Conservation (phyloP, 441 rosid genomes). For the Gossypium davidsonii region DNA sequence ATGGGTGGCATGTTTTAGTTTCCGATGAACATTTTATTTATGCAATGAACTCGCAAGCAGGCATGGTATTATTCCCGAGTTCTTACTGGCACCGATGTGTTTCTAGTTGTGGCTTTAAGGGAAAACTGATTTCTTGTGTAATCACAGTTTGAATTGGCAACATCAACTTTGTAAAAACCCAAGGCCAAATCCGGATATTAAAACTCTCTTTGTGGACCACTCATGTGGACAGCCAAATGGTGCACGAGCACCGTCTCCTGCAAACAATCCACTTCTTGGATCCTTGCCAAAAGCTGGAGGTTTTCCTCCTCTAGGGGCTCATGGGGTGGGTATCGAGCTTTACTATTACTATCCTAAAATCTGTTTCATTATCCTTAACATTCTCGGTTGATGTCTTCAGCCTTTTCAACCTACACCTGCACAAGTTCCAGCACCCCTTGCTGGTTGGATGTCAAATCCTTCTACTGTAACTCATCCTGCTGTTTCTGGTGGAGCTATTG, state of each 20-base stretch:
- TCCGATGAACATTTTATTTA: neutral
- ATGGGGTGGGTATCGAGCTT: conserved; percentile 58
- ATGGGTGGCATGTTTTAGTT: neutral
- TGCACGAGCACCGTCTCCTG: conserved; percentile 93
- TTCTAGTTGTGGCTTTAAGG: conserved; percentile 10
- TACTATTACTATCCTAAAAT: neutral
- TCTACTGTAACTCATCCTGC: conserved; percentile 78
- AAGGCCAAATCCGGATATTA: conserved; percentile 96
- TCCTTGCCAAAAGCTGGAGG: conserved; percentile 87
- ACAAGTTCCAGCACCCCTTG: conserved; percentile 77
- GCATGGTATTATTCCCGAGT: neutral
- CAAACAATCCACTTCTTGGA: conserved; percentile 82
- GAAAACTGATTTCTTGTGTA: conserved; percentile 19
- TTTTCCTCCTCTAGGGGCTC: conserved; percentile 86
- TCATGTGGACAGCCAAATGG: conserved; percentile 93
- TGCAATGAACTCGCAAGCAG: neutral
- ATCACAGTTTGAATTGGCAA: conserved; percentile 94
- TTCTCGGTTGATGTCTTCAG: conserved; percentile 41
- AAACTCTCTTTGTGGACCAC: conserved; percentile 94
- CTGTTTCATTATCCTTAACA: conserved; percentile 14
- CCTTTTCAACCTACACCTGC: conserved; percentile 87
- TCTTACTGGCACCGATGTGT: neutral
- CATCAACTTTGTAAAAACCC: conserved; percentile 96
- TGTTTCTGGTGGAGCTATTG: conserved; percentile 83
- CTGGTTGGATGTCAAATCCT: conserved; percentile 98